Conservation (phyloP, 2,329 filamentous ascomycete genomes). For the Epichloe festucae region DNA sequence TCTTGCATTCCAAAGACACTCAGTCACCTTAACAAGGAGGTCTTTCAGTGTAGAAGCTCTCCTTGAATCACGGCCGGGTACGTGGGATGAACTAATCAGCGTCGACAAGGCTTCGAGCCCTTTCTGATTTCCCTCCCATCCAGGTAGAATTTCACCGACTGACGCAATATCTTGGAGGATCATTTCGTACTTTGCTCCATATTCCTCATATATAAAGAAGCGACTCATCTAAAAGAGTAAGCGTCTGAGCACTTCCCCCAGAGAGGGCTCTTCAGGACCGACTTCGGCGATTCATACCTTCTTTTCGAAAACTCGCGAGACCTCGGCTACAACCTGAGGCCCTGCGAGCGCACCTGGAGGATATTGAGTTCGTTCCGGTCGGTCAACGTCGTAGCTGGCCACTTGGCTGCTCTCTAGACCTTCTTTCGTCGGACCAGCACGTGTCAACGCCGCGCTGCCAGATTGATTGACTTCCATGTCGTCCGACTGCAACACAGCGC, state of each 20-base stretch:
- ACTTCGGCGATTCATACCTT: conserved; percentile 30
- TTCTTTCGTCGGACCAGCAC: background rate
- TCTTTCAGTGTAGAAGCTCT: conserved; percentile 76
- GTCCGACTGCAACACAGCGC: conserved; percentile 55
- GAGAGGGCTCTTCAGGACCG: background rate
- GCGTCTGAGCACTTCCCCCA: background rate
- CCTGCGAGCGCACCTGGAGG: conserved; percentile 35
- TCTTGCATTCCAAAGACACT: background rate
- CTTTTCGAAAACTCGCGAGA: conserved; percentile 46
- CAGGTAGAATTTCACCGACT: conserved; percentile 52
- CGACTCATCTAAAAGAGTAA: conserved; percentile 45
- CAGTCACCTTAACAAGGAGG: conserved; percentile 69
- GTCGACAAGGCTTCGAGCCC: conserved; percentile 75
- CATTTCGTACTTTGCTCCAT: conserved; percentile 77
- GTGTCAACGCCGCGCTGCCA: conserved; percentile 29
- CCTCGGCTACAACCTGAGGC: conserved; percentile 45
- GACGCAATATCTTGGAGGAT: conserved; percentile 67
- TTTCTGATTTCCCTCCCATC: conserved; percentile 70
- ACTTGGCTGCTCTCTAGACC: background rate
- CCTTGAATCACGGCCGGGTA: conserved; percentile 46
- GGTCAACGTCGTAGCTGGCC: conserved; percentile 23
- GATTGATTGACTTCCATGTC: conserved; percentile 36
- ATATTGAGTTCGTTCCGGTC: conserved; percentile 16
- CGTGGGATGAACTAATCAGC: conserved; percentile 58
- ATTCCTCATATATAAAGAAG: conserved; percentile 84